Evolutionary conservation across 352 stramenopile genomes (phyloP).

Genomic region (Detonula confervacea): DNA sequence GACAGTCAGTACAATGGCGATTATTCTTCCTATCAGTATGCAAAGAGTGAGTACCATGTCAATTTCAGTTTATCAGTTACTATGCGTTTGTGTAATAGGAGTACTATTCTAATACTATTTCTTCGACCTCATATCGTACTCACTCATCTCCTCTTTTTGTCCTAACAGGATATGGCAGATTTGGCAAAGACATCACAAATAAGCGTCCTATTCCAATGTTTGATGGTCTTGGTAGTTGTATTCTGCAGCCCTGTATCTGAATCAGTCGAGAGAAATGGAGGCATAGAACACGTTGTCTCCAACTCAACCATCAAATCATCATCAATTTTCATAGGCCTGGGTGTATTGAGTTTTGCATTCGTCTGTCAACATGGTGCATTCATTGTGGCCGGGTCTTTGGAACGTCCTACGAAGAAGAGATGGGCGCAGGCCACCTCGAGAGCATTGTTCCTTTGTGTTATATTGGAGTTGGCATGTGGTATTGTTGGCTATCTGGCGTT

Average conservation of each 20-base stretch:
- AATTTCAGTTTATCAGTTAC: no score
- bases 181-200: constrained; percentile 52
- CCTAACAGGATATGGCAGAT: constrained; percentile 47
- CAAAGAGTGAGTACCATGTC: constrained; percentile 29
- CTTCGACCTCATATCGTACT: no score
- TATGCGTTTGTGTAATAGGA: no score
- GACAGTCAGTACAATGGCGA: constrained; percentile 36
- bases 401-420: constrained; percentile 39
- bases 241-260: constrained; percentile 43
- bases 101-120: no score
- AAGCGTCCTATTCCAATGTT: constrained; percentile 43
- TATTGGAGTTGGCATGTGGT: constrained; percentile 38
- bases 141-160: no score
- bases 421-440: constrained; percentile 46
- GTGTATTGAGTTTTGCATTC: constrained; percentile 58
- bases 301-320: constrained; percentile 25
- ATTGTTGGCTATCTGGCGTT: constrained; percentile 52
- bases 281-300: constrained; percentile 27
- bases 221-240: constrained; percentile 43
- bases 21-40: constrained; percentile 56
- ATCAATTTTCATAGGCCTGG: constrained; percentile 54
- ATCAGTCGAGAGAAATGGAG: constrained; percentile 39
- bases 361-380: constrained; percentile 67
- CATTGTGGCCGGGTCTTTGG: constrained; percentile 51
- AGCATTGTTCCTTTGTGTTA: constrained; percentile 37